Conservation (phyloP, 495 filamentous ascomycete species). For the Daldinia loculata region DNA sequence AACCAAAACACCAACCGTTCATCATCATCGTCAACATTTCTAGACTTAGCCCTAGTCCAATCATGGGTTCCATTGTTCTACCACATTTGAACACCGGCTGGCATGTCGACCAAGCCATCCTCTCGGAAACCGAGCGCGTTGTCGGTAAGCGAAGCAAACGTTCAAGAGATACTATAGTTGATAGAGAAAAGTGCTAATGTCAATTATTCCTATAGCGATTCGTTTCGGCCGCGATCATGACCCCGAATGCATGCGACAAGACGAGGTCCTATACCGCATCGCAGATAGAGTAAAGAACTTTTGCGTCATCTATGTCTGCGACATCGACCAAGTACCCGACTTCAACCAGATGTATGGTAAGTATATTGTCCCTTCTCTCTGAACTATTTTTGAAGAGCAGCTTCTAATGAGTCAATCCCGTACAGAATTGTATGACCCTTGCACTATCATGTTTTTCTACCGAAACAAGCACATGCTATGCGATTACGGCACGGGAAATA, state of each 20-base stretch:
- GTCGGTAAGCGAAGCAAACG: slow-evolving; percentile 59
- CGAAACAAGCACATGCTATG: slow-evolving; percentile 99
- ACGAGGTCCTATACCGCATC: slow-evolving; percentile 93
- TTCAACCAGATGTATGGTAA: slow-evolving; percentile 88
- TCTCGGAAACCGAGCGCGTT: slow-evolving; percentile 91
- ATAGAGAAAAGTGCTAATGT: slow-evolving; percentile 9
- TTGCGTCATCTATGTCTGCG: slow-evolving; percentile 96
- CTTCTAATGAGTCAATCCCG: slow-evolving; percentile 3
- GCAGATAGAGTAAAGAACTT: slow-evolving; percentile 88
- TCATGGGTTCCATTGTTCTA: slow-evolving; percentile 76
- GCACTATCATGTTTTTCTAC: slow-evolving; percentile 91
- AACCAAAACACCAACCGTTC: neutral
- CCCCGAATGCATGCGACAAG: slow-evolving; percentile 83
- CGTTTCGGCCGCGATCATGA: slow-evolving; percentile 73
- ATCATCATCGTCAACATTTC: neutral
- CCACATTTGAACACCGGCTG: slow-evolving; percentile 93
- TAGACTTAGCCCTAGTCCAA: neutral
- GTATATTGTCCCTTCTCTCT: slow-evolving; percentile 5
- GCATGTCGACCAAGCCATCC: slow-evolving; percentile 95
- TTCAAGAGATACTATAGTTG: neutral
- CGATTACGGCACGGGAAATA: slow-evolving; percentile 98
- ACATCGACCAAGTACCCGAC: slow-evolving; percentile 89
- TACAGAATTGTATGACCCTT: slow-evolving; percentile 73
- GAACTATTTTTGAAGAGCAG: neutral
- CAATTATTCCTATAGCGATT: slow-evolving; percentile 60